phyloP scores from a whole-genome alignment of 2,329 filamentous ascomycete species.

The Thielaviopsis musarum region DNA sequence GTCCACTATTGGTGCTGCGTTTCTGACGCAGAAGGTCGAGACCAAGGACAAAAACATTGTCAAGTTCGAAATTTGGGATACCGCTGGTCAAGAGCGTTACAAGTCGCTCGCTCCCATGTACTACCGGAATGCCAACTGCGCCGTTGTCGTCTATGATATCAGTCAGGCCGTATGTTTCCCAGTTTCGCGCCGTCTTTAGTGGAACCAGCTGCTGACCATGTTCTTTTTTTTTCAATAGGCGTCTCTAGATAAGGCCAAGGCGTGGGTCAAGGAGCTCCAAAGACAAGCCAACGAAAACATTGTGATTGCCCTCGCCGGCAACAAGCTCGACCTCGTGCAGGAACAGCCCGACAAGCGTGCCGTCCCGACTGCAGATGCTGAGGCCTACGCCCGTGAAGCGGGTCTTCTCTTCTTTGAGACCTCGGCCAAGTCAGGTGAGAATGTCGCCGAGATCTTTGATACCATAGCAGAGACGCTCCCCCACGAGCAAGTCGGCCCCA shows the following conservation, averaged over 20 bases:
- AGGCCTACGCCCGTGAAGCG: conserved; percentile 87
- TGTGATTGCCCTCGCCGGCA: conserved; percentile 92
- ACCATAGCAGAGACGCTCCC: conserved; percentile 96
- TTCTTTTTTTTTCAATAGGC: conserved; percentile 36
- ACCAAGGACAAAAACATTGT: conserved; percentile 96
- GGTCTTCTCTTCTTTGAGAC: conserved; percentile 97
- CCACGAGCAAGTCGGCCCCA: conserved; percentile 85
- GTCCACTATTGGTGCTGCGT: conserved; percentile 95
- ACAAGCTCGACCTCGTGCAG: conserved; percentile 91
- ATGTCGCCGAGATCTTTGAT: conserved; percentile 89
- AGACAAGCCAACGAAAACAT: conserved; percentile 99
- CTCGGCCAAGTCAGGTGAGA: conserved; percentile 92
- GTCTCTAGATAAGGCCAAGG: conserved; percentile 96
- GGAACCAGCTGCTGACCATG: background rate
- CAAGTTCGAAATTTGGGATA: conserved; percentile 99
- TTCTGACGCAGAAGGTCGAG: conserved; percentile 96
- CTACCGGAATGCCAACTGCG: conserved; percentile 98
- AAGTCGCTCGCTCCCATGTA: conserved; percentile 99
- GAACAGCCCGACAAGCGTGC: conserved; percentile 93
- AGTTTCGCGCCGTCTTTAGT: conserved; percentile 1
- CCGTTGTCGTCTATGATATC: conserved; percentile 97
- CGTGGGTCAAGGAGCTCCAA: conserved; percentile 98
- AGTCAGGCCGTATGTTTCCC: conserved; percentile 72
- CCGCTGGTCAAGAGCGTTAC: conserved; percentile 94
- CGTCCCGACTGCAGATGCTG: conserved; percentile 73